phyloP scores from a whole-genome alignment of 75 land plant genomes.

The Ceratopteris richardii region DNA sequence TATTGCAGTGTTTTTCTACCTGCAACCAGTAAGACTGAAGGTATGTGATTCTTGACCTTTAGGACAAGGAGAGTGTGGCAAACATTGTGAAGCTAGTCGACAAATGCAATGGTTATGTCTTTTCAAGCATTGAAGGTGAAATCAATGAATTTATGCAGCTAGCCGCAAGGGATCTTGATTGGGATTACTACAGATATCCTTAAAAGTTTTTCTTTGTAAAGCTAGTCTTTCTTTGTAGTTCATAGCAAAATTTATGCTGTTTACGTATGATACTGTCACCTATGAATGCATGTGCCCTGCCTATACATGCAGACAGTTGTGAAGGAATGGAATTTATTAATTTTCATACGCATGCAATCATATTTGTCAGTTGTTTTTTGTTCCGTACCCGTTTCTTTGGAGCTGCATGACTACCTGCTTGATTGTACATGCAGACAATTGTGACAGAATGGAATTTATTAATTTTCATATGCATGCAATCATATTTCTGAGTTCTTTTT shows the following conservation, averaged over 20 bases:
- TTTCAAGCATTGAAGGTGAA: slow-evolving; percentile 72
- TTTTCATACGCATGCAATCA: too few relatives aligned
- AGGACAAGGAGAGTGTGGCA: slow-evolving; percentile 95
- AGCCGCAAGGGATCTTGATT: slow-evolving; percentile 70
- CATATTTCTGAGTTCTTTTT: too few relatives aligned
- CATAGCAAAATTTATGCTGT: too few relatives aligned
- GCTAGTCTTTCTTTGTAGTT: neutral
- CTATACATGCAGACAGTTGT: neutral
- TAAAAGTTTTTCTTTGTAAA: slow-evolving; percentile 3
- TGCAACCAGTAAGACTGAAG: too few relatives aligned
- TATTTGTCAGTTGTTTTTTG: too few relatives aligned
- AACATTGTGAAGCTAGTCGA: slow-evolving; percentile 85
- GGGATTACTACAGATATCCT: slow-evolving; percentile 99
- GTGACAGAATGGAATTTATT: neutral
- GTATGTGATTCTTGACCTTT: neutral
- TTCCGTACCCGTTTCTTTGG: too few relatives aligned
- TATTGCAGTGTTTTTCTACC: neutral
- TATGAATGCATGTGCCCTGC: too few relatives aligned
- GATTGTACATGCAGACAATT: neutral
- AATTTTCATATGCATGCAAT: too few relatives aligned
- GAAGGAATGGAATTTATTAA: neutral
- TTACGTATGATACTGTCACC: too few relatives aligned
- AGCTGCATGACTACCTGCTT: too few relatives aligned
- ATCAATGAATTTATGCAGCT: slow-evolving; percentile 85
- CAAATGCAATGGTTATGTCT: slow-evolving; percentile 92